Conservation (phyloP, 2,329 filamentous ascomycete species). For the Alternaria infectoria region DNA sequence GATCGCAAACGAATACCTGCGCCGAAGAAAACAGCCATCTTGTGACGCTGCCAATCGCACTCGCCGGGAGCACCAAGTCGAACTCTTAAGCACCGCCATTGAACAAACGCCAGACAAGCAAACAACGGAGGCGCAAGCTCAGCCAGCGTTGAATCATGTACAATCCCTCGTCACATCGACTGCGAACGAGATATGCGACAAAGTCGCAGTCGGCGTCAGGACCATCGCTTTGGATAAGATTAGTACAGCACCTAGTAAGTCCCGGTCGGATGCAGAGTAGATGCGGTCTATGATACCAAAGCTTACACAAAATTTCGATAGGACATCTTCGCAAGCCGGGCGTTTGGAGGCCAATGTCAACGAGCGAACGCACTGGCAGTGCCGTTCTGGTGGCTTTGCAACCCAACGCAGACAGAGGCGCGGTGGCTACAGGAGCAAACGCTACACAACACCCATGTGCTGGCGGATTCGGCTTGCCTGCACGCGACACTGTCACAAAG, state of each 20-base stretch:
- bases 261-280: background rate
- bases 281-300: background rate
- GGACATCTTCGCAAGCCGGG: background rate
- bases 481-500: background rate
- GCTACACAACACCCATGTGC: background rate
- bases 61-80: conserved; percentile 1
- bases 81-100: conserved; percentile 2
- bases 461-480: background rate
- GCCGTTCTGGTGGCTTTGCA: conserved; percentile 9
- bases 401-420: conserved; percentile 1
- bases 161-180: background rate
- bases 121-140: background rate
- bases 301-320: conserved; percentile 1
- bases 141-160: background rate
- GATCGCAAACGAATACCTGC: conserved; percentile 19
- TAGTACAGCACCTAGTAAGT: conserved; percentile 5
- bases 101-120: background rate
- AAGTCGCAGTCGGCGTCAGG: background rate
- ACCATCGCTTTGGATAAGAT: background rate
- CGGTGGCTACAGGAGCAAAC: background rate
- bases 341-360: conserved; percentile 1
- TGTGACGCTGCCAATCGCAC: background rate
- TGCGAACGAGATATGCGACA: background rate
- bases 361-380: background rate
- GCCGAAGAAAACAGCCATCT: conserved; percentile 11